Conservation (phyloP, 2,329 filamentous ascomycete species). For the Penicillium polonicum region DNA sequence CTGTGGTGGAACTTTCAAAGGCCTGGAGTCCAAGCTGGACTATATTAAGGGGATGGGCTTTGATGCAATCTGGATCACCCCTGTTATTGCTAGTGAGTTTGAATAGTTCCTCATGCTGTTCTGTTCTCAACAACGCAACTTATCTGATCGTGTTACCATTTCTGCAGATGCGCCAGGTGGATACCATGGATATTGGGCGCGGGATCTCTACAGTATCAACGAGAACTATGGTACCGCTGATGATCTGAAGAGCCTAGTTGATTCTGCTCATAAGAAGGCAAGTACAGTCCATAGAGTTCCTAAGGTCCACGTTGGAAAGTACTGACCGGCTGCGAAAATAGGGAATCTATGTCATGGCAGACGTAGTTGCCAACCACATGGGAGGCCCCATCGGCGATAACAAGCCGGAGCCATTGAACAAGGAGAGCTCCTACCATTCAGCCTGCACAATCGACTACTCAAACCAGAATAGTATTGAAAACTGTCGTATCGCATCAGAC, state of each 20-base stretch:
- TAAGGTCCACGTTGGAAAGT: background rate
- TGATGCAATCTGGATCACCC: background rate
- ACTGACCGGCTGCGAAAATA: background rate
- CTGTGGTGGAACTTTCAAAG: background rate
- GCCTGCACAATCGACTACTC: background rate
- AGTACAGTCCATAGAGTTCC: background rate
- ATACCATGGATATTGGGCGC: background rate
- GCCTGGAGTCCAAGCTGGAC: background rate
- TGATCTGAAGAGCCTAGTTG: background rate
- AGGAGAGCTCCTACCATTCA: background rate
- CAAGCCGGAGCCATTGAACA: background rate
- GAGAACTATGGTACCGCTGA: background rate
- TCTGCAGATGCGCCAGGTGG: background rate
- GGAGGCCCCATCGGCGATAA: background rate
- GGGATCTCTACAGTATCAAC: background rate
- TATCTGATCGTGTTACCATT: background rate
- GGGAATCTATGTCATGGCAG: background rate
- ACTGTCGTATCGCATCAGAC: background rate
- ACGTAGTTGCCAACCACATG: background rate
- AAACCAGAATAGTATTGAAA: background rate
- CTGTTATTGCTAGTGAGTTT: conserved; percentile 1
- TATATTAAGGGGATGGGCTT: background rate
- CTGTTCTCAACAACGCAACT: background rate
- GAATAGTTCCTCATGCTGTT: background rate
- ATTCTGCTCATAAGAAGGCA: background rate